Percentiles rank a stretch among this genome's conserved stretches.
Conservation (phyloP, 805 yeast species). For the Wickerhamiella spandovensis region DNA sequence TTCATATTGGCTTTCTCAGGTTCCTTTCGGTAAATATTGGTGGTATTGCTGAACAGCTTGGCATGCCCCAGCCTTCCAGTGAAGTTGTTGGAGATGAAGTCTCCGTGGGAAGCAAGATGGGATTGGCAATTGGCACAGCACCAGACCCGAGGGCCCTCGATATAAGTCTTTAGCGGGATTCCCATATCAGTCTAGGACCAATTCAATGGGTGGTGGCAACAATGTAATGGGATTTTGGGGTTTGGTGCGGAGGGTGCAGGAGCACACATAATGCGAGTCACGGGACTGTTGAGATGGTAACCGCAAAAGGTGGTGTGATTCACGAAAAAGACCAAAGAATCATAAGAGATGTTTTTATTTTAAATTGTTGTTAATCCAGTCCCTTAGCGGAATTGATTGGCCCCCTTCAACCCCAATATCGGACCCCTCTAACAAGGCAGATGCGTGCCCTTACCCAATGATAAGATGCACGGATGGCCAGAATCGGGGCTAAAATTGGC, state of each 20-base stretch:
- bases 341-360: no score
- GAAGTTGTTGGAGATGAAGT: slow-evolving; percentile 33
- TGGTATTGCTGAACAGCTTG: slow-evolving; percentile 36
- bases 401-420: neutral
- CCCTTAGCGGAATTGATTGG: neutral
- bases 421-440: neutral
- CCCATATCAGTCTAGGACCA: slow-evolving; percentile 29
- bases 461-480: neutral
- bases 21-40: slow-evolving; percentile 30
- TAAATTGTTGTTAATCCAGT: no score
- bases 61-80: slow-evolving; percentile 48
- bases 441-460: neutral
- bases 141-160: slow-evolving; percentile 24
- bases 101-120: slow-evolving; percentile 27
- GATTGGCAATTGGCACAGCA: slow-evolving; percentile 31
- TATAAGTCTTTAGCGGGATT: slow-evolving; percentile 32
- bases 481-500: neutral
- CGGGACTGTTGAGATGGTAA: neutral
- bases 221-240: neutral
- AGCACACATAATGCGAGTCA: neutral
- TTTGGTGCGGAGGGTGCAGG: neutral
- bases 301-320: neutral
- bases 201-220: neutral
- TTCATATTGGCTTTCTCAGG: slow-evolving; percentile 37
- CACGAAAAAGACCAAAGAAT: neutral